These are phyloP conservation scores for Lathyrus tuberosus DNA, from an alignment of 306 rosid species.

Conservation along the genomic window DNA sequence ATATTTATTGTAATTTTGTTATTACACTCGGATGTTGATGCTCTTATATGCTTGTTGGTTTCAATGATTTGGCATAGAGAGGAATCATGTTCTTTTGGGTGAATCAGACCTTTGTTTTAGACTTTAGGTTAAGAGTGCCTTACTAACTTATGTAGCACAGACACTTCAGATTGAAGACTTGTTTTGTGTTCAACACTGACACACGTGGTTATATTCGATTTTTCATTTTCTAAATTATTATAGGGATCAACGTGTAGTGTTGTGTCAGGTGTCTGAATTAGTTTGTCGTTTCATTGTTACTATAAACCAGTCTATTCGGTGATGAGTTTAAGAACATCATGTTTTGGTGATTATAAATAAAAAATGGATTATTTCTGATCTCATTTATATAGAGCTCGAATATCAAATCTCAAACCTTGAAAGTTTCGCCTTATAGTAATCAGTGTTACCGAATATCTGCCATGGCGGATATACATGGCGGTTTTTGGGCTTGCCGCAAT, in stretches of 20 bases:
- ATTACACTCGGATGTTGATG: slow-evolving; percentile 3
- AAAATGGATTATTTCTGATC: neutral
- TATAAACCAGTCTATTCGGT: neutral
- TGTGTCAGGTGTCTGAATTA: too few species aligned
- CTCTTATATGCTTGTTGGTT: slow-evolving; percentile 28
- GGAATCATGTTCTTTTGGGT: neutral
- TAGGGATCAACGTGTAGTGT: too few species aligned
- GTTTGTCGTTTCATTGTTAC: neutral
- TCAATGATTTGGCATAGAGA: slow-evolving; percentile 22
- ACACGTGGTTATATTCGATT: too few species aligned
- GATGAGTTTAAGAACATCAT: neutral
- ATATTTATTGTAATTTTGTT: neutral
- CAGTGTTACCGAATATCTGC: neutral
- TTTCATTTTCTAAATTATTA: too few species aligned
- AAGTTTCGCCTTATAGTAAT: neutral
- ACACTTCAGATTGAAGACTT: neutral
- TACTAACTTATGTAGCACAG: neutral
- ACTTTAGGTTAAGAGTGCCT: neutral
- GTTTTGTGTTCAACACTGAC: neutral
- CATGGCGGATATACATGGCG: too few species aligned
- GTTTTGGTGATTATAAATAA: slow-evolving; percentile 21
- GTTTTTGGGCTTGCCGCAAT: too few species aligned
- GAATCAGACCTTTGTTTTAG: neutral
- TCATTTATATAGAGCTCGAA: neutral
- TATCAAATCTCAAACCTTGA: slow-evolving; percentile 8